Conservation (phyloP, 208 protist species). For the Crithidia thermophila region DNA sequence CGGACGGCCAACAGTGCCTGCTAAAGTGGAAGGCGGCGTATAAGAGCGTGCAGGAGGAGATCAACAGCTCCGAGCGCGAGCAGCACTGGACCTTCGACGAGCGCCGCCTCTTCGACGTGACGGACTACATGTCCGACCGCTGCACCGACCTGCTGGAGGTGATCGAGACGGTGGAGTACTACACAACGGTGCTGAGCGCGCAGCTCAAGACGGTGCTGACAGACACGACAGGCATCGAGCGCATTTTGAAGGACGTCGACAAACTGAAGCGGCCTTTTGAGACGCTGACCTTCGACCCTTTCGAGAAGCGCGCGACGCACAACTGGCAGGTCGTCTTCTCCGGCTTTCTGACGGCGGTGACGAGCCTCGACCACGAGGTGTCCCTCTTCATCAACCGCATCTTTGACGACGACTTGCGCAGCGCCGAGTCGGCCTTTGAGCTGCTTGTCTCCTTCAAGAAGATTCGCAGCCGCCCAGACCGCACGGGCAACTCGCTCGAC, state of each 20-base stretch:
- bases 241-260: constrained; percentile 94
- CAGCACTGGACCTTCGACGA: constrained; percentile 99
- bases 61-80: constrained; percentile 95
- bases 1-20: constrained; percentile 92
- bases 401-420: constrained; percentile 97
- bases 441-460: constrained; percentile 97
- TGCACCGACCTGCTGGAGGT: constrained; percentile 96
- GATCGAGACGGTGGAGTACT: constrained; percentile 95
- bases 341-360: constrained; percentile 92
- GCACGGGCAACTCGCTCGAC: constrained; percentile 74
- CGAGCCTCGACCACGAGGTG: constrained; percentile 94
- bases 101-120: constrained; percentile 96
- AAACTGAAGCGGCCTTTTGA: constrained; percentile 95
- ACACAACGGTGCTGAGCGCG: constrained; percentile 96
- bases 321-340: constrained; percentile 94
- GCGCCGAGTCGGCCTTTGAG: constrained; percentile 97
- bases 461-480: constrained; percentile 86
- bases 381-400: constrained; percentile 97
- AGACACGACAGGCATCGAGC: constrained; percentile 96
- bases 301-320: constrained; percentile 92
- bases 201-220: constrained; percentile 98
- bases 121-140: constrained; percentile 97
- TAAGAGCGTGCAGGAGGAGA: constrained; percentile 94
- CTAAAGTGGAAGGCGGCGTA: constrained; percentile 96
- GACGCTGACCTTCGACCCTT: constrained; percentile 96